Base-by-base conservation (phyloP, 2,329 filamentous ascomycete species). In the Incumbomyces lentus region DNA sequence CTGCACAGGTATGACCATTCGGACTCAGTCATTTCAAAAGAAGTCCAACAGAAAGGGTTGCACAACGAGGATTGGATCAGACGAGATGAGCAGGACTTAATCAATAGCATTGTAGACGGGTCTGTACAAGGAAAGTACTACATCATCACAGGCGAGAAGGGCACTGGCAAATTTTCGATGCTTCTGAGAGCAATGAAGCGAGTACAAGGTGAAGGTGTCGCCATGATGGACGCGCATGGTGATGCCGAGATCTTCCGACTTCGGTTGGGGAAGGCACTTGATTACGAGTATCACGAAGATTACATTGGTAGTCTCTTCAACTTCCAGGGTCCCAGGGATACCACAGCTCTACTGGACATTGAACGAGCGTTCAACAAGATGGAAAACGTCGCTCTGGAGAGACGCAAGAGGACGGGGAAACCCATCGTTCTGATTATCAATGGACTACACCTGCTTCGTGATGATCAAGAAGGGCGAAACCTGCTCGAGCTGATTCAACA, bases 271-370 rank as follows among this genome's bases (percentile, higher is more conserved):
- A 95, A 95, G 62, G 86, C 89, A 1, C 73, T 98, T 35, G 89
- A 98, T 63, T 98, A 89, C 62, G 92, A 98, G 62, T 98, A 85
- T 58, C 87, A 96, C 61, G 92, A 96, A 68, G 92, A 98, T 68
- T 71, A 71, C 47, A 95, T 98, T 52, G 92, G 92, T 35, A 86
- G 85, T 5, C 84, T 98, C 50, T 98, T 98, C 65, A 94, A 85
- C 49, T 94, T 96, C 59, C 80, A 85, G 26, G 92, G 92, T 0
- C 92, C 92, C 0, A 78, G 92, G 37, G 92, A 98, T 59, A 88
- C 86, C 2, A 94, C 87, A 0, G 88, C 92, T 3, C 71, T 98
- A 31, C 74, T 98, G 1, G 92, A 98, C 62, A 95, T 98, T 52
- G 92, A 98, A 62, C 80, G 92, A 26, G 92, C 92, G 0, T 82